phyloP scores from a whole-genome alignment of 2,329 filamentous ascomycete genomes.

The Colletotrichum sublineola region DNA sequence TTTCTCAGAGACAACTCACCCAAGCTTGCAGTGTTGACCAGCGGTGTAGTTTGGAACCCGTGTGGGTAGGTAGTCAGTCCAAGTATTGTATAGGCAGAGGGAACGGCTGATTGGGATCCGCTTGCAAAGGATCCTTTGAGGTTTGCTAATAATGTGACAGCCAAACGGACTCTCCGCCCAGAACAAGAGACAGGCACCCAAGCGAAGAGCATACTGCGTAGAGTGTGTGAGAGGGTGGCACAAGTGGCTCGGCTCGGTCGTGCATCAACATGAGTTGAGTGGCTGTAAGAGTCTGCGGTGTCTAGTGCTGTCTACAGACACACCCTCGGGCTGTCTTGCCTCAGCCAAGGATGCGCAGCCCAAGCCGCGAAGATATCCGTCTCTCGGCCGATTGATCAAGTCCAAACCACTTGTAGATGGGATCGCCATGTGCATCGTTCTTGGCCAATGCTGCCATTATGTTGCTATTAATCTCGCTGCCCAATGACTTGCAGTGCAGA shows the following conservation, averaged over 20 bases:
- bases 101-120: constrained; percentile 23
- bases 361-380: constrained; percentile 14
- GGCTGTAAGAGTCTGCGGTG: neutral
- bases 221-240: constrained; percentile 23
- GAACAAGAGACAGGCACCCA: constrained; percentile 6
- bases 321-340: constrained; percentile 20
- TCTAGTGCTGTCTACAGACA: neutral
- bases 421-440: constrained; percentile 34
- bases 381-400: constrained; percentile 29
- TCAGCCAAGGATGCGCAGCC: constrained; percentile 19
- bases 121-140: constrained; percentile 35
- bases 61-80: constrained; percentile 8
- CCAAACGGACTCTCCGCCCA: constrained; percentile 22
- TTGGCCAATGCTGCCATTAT: constrained; percentile 17
- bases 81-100: constrained; percentile 1
- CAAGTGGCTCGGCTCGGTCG: constrained; percentile 34
- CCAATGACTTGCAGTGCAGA: constrained; percentile 32
- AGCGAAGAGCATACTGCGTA: neutral
- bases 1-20: no score
- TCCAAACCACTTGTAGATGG: constrained; percentile 29
- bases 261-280: neutral
- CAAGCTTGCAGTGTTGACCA: no score
- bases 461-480: constrained; percentile 4
- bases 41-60: no score
- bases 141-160: constrained; percentile 33